Evolutionary conservation across 805 yeast species (phyloP).

Genomic region (Kuraishia floccosa): DNA sequence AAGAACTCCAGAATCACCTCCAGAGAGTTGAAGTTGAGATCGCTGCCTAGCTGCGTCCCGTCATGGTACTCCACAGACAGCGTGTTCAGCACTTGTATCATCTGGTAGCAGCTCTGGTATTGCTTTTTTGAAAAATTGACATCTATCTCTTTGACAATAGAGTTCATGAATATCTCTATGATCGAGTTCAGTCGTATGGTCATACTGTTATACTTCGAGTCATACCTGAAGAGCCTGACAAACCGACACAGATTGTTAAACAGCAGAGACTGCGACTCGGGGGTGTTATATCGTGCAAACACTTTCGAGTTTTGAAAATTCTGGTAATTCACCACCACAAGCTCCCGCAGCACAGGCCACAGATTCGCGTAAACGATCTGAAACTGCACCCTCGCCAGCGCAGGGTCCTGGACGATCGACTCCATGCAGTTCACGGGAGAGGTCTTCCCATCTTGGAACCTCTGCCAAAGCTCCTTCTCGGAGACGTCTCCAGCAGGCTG

Average conservation of each 20-base stretch:
- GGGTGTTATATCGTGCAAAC: slow-evolving; percentile 17
- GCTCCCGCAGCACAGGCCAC: slow-evolving; percentile 16
- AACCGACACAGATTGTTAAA: slow-evolving; percentile 17
- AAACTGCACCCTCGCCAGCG: slow-evolving; percentile 7
- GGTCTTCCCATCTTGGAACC: too few species aligned
- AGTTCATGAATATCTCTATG: slow-evolving; percentile 60
- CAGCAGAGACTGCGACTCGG: slow-evolving; percentile 17
- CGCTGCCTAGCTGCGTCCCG: slow-evolving; percentile 14
- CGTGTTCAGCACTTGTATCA: slow-evolving; percentile 14
- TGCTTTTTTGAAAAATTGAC: slow-evolving; percentile 37
- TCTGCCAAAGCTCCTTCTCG: too few species aligned
- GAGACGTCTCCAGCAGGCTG: neutral
- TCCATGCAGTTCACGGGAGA: slow-evolving; percentile 1
- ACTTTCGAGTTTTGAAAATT: slow-evolving; percentile 18
- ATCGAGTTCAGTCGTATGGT: slow-evolving; percentile 34
- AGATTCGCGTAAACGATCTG: slow-evolving; percentile 14
- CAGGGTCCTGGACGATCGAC: neutral
- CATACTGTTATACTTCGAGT: slow-evolving; percentile 12
- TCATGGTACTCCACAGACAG: slow-evolving; percentile 7
- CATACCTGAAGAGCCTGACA: slow-evolving; percentile 11
- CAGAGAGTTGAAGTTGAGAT: slow-evolving; percentile 19
- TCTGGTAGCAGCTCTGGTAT: slow-evolving; percentile 20
- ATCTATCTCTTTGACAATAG: slow-evolving; percentile 60
- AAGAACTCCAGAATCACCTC: slow-evolving; percentile 22
- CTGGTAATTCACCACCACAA: slow-evolving; percentile 19